Evolutionary conservation across 768 basidiomycete species (phyloP), one percentile per base, ranked within the genome.

Genomic region (Macrolepiota albuminosa): DNA sequence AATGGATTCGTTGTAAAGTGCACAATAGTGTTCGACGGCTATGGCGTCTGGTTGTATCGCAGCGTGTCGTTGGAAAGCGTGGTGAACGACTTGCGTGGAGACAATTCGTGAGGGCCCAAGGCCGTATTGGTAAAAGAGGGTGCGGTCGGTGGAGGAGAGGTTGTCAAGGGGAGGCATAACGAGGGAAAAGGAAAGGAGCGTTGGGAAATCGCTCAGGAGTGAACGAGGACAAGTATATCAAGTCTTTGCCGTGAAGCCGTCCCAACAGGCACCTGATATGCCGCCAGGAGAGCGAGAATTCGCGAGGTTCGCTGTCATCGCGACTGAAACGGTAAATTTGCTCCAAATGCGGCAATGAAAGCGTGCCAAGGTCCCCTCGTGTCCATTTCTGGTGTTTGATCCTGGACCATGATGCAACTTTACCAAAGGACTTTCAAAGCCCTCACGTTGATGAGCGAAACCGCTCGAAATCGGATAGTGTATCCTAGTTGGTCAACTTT

Each of bases 21-120:
- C 57, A 37, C 57, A 73, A 51, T 77, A 72, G 62, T 84, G 76
- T 67, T 84, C 80, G 16, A 82, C 80, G 24, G 84, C 84, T 37
- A 80, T 67, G 18, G 71, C 69, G 54, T 77, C 64, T 18, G 83
- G 81, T 36, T 73, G 71, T 14, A 60, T 58, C n/a, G 62, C 65
- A 29, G 78, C 82, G 60, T 81, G 76, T 57, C 70, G 70, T 54
- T 78, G 76, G 67, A 86, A 84, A 21, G 84, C 84, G 59, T 83
- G 80, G 64, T 85, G 84, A 37, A 85, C 73, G 64, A 80, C 80
- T 59, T 69, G 69, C 67, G 80, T 82, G 8, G 81, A 75, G 26
- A 73, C 64, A 33, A 66, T 33, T 29, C 70, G 69, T 16, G 68
- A 68, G 46, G 72, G 63, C 34, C 82, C 83, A 43, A 78, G 69